Evolutionary conservation across 192 early-diverging fungal genomes (phyloP).

Genomic region (Phlyctochytrium planicorne): DNA sequence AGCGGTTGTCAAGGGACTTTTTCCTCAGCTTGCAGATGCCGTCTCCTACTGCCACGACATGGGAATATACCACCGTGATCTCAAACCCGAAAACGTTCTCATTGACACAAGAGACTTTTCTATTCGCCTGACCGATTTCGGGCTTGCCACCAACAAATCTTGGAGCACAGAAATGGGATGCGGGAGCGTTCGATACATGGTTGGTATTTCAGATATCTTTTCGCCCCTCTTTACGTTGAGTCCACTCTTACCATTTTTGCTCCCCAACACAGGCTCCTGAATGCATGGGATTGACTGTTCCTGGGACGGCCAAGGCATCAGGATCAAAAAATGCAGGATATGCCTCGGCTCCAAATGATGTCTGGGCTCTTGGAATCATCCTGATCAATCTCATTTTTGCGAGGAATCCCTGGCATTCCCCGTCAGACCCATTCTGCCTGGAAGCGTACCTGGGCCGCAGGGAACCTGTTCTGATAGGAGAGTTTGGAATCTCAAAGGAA

Average conservation of each 20-base stretch:
- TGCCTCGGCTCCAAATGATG: constrained; percentile 65
- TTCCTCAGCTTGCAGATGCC: constrained; percentile 78
- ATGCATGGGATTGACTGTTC: constrained; percentile 24
- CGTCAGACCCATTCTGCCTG: constrained; percentile 70
- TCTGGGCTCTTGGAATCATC: constrained; percentile 80
- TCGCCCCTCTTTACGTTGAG: constrained; percentile 27
- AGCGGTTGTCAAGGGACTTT: constrained; percentile 43
- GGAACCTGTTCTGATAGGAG: constrained; percentile 13
- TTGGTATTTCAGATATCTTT: too few species aligned
- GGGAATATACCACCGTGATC: constrained; percentile 89
- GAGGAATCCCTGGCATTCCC: constrained; percentile 72
- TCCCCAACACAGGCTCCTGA: constrained; percentile 57
- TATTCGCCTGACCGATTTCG: constrained; percentile 89
- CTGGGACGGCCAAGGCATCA: not conserved
- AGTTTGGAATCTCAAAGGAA: constrained; percentile 19
- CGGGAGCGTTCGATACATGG: constrained; percentile 89
- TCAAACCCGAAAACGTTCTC: constrained; percentile 85
- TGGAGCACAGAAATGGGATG: constrained; percentile 81
- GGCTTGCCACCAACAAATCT: constrained; percentile 80
- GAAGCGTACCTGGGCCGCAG: constrained; percentile 30
- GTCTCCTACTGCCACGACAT: constrained; percentile 70
- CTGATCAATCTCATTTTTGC: constrained; percentile 74
- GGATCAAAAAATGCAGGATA: constrained; percentile 25
- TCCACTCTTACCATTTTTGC: constrained; percentile 53
- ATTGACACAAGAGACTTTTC: constrained; percentile 29